Conservation (phyloP, 2,329 filamentous ascomycete species). For the Gliomastix tumulicola region DNA sequence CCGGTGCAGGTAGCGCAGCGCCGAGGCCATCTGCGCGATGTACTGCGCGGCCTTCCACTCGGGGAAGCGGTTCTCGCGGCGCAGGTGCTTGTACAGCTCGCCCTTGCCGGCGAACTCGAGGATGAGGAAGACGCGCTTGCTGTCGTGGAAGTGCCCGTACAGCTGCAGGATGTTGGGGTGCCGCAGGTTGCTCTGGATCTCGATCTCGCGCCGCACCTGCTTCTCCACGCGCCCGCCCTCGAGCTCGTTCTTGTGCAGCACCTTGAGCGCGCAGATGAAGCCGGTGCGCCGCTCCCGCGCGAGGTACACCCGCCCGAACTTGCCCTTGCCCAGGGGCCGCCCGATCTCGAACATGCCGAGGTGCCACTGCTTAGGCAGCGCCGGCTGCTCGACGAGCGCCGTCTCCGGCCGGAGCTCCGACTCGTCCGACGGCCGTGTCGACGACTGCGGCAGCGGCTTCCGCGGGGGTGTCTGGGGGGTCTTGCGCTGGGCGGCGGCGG, state of each 20-base stretch:
- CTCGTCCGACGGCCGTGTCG: conserved; percentile 9
- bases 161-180: conserved; percentile 81
- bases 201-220: conserved; percentile 80
- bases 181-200: conserved; percentile 81
- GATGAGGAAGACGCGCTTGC: conserved; percentile 80
- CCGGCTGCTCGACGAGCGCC: conserved; percentile 36
- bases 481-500: conserved; percentile 51
- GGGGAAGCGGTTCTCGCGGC: conserved; percentile 70
- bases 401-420: conserved; percentile 3
- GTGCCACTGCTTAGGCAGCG: conserved; percentile 62
- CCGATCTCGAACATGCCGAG: conserved; percentile 94
- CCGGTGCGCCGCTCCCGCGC: conserved; percentile 71
- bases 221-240: conserved; percentile 69
- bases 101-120: conserved; percentile 81
- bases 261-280: conserved; percentile 82
- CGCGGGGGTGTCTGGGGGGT: conserved; percentile 42
- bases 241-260: conserved; percentile 77
- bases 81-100: conserved; percentile 81
- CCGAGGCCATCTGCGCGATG: conserved; percentile 85
- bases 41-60: conserved; percentile 85
- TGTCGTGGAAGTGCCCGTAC: conserved; percentile 85
- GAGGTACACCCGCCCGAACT: conserved; percentile 81
- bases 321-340: conserved; percentile 77
- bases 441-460: conserved; percentile 35
- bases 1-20: conserved; percentile 83